A percentile compares a stretch with the other conserved stretches of the same genome.
These are phyloP conservation scores for Fusarium sp. DNA, from an alignment of 2,329 filamentous ascomycete genomes.

Conservation along the genomic window DNA sequence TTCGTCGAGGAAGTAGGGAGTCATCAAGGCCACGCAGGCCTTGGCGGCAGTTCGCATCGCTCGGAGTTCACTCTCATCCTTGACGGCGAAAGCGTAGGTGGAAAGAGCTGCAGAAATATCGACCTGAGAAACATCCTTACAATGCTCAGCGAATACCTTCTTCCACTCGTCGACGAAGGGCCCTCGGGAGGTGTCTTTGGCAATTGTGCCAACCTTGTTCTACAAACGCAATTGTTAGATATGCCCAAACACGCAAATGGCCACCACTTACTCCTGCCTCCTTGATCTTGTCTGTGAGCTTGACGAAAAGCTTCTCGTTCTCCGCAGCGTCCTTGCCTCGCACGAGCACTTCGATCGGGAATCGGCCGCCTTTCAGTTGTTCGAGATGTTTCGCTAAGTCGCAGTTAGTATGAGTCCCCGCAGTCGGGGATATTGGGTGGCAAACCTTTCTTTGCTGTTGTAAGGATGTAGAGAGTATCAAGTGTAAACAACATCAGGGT, in stretches of 20 bases:
- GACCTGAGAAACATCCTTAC: constrained; percentile 88
- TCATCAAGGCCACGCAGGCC: constrained; percentile 93
- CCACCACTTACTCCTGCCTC: constrained; percentile 76
- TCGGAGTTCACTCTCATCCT: constrained; percentile 93
- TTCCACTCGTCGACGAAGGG: constrained; percentile 98
- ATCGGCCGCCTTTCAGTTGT: constrained; percentile 89
- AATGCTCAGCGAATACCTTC: constrained; percentile 78
- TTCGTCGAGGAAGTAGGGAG: constrained; percentile 96
- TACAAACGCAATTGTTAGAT: constrained; percentile 50
- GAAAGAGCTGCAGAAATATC: constrained; percentile 88
- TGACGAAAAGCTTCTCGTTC: constrained; percentile 90
- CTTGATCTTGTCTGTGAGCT: constrained; percentile 88
- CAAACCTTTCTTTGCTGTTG: constrained; percentile 95
- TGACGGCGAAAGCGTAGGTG: constrained; percentile 85
- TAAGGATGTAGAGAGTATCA: constrained; percentile 90
- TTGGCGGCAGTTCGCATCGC: constrained; percentile 94
- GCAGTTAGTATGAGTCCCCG: constrained; percentile 49
- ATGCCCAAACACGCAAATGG: constrained; percentile 1
- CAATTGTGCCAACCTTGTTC: constrained; percentile 90
- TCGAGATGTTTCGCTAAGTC: constrained; percentile 87
- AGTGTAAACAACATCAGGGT: constrained; percentile 93
- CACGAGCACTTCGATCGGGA: constrained; percentile 91
- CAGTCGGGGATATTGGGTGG: background rate
- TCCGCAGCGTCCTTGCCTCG: constrained; percentile 91
- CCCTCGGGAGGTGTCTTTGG: constrained; percentile 85